Evolutionary conservation across 2,329 filamentous ascomycete species (phyloP), one percentile per base, ranked within the genome.

Genomic region (Hymenoscyphus salicellus): DNA sequence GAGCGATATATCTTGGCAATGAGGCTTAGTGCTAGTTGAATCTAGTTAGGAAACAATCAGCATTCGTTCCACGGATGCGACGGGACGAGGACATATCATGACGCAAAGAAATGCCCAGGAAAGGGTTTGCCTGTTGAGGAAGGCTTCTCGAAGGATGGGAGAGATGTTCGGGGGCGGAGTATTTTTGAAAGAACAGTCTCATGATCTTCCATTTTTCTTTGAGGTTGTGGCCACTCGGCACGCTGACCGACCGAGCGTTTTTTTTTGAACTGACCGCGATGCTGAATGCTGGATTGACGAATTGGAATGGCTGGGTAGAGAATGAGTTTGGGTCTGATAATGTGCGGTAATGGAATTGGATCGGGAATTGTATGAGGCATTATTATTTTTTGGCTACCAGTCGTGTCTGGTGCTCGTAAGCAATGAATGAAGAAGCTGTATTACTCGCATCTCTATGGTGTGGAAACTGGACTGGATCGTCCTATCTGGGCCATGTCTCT

Each of bases 1-100:
- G 46, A 52, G 46, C 46, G 46, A 16, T 26, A 52, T 52, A 52
- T 52, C 46, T 52, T 52, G 46, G 46, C 46, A 14, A 23, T 52
- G 46, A 52, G 20, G 46, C 46, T 52, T 52, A 52, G 5, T 23
- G 17, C 41, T 20, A 7, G 17, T 8, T 52, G 46, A 11, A 52
- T 14, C 26, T 52, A 14, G 46, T 23, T 14, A 23, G 46, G 46
- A 26, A 28, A 52, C 20, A 26, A 52, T 52, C 46, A 20, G 20
- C 46, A 52, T 20, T 26, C 20, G 7, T 23, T 26, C 43, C 43
- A 23, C 43, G 46, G 43, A 49, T 52, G 11, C 7, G 46, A 20
- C 10, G 46, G n/a, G 46, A 14, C 14, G 11, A n/a, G 41, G n/a
- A 52, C 20, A 26, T 20, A 23, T 20, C 43, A 46, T 46, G 43